phyloP scores from a whole-genome alignment of 345 rosid genomes.

The Turnera subulata region DNA sequence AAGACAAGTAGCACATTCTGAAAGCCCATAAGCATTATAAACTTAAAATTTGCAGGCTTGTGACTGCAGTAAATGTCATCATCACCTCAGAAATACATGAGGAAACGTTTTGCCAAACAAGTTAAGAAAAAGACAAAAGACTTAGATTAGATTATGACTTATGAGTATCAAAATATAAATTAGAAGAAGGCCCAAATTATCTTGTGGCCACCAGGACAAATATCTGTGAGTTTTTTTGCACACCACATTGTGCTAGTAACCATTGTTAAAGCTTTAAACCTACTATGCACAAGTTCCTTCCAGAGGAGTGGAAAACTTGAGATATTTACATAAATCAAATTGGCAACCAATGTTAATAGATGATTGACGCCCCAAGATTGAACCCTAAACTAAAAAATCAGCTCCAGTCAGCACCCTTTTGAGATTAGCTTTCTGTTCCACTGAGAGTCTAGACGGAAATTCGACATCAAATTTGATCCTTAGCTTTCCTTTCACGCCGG shows the following conservation, averaged over 20 bases:
- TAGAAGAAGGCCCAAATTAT: no score
- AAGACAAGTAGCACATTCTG: no score
- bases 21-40: no score
- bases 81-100: no score
- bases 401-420: constrained; percentile 22
- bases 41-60: no score
- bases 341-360: constrained; percentile 4
- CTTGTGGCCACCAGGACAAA: no score
- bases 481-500: constrained; percentile 49
- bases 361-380: constrained; percentile 6
- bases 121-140: no score
- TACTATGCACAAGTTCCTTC: constrained; percentile 35
- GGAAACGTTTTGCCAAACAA: no score
- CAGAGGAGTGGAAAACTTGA: constrained; percentile 7
- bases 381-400: neutral
- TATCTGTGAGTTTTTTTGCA: neutral
- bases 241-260: neutral
- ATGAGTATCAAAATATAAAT: no score
- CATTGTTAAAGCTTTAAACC: constrained; percentile 24
- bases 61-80: no score
- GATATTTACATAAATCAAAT: constrained; percentile 43
- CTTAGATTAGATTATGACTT: no score
- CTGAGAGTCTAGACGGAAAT: constrained; percentile 45
- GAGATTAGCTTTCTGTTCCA: constrained; percentile 30
- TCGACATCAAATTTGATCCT: constrained; percentile 55